Percentiles rank a stretch among this genome's conserved stretches.
phyloP scores from a whole-genome alignment of 2,329 filamentous ascomycete species.

The Metarhizium rileyi region DNA sequence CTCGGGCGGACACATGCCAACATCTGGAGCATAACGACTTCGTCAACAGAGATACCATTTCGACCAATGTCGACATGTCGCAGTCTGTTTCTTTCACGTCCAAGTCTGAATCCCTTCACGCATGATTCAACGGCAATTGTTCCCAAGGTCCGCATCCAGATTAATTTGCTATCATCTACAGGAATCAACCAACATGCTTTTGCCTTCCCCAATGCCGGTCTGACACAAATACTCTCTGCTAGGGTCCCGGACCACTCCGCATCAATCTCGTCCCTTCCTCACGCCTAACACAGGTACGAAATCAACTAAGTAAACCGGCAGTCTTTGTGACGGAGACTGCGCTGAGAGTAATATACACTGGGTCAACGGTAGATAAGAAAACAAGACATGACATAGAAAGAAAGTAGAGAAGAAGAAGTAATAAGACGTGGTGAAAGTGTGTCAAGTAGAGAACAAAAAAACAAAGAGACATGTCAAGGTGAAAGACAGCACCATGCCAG shows the following conservation, averaged over 20 bases:
- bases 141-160: slow-evolving; percentile 13
- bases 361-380: slow-evolving; percentile 8
- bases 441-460: background rate
- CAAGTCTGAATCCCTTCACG: background rate
- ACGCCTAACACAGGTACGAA: background rate
- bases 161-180: slow-evolving; percentile 13
- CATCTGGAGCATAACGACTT: too few species aligned
- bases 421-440: background rate
- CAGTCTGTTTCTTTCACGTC: background rate
- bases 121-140: background rate
- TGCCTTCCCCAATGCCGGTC: background rate
- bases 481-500: slow-evolving; percentile 6
- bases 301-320: slow-evolving; percentile 6
- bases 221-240: background rate
- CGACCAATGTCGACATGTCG: background rate
- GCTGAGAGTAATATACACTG: slow-evolving; percentile 21
- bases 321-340: slow-evolving; percentile 19
- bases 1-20: too few species aligned
- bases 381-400: background rate
- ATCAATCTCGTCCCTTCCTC: background rate
- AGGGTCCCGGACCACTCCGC: background rate
- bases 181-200: background rate
- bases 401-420: slow-evolving; percentile 5
- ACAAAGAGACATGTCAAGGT: slow-evolving; percentile 5
- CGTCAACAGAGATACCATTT: too few species aligned